Evolutionary conservation across 2,329 filamentous ascomycete genomes (phyloP).

Genomic region (Sarocladiaceae sp.): DNA sequence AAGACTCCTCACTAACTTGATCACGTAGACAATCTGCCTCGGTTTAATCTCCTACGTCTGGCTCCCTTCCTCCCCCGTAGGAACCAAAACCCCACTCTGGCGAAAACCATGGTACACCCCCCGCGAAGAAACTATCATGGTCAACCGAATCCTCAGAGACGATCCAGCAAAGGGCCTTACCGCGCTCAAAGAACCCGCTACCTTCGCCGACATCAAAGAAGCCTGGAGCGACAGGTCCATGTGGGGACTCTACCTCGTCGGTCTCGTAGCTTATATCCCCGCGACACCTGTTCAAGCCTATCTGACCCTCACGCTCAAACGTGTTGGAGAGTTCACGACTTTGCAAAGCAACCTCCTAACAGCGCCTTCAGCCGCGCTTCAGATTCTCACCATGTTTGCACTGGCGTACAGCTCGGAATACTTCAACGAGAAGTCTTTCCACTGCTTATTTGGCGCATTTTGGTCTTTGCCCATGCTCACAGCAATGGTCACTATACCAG

Average conservation of each 20-base stretch:
- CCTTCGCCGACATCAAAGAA: constrained; percentile 36
- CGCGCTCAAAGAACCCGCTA: constrained; percentile 37
- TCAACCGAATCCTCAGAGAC: constrained; percentile 51
- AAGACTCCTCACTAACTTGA: not conserved
- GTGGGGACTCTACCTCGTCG: constrained; percentile 47
- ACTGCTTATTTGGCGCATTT: constrained; percentile 47
- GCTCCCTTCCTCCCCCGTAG: constrained; percentile 60
- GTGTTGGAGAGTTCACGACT: constrained; percentile 49
- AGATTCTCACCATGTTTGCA: constrained; percentile 52
- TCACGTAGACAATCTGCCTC: constrained; percentile 45
- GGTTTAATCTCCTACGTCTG: constrained; percentile 52
- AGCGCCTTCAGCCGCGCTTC: constrained; percentile 52
- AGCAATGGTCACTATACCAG: constrained; percentile 44
- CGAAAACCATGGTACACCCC: constrained; percentile 57
- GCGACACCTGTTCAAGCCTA: constrained; percentile 43
- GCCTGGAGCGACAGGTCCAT: constrained; percentile 42
- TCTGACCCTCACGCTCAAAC: constrained; percentile 51
- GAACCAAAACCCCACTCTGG: constrained; percentile 58
- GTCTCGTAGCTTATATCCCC: constrained; percentile 45
- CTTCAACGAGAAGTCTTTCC: constrained; percentile 49
- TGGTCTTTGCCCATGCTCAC: constrained; percentile 50
- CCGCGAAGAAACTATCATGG: constrained; percentile 52
- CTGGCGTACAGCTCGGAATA: constrained; percentile 51
- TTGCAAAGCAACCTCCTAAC: constrained; percentile 60
- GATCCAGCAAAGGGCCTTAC: constrained; percentile 51